phyloP scores from a whole-genome alignment of 2,329 filamentous ascomycete species.

The Trichoderma sp. region DNA sequence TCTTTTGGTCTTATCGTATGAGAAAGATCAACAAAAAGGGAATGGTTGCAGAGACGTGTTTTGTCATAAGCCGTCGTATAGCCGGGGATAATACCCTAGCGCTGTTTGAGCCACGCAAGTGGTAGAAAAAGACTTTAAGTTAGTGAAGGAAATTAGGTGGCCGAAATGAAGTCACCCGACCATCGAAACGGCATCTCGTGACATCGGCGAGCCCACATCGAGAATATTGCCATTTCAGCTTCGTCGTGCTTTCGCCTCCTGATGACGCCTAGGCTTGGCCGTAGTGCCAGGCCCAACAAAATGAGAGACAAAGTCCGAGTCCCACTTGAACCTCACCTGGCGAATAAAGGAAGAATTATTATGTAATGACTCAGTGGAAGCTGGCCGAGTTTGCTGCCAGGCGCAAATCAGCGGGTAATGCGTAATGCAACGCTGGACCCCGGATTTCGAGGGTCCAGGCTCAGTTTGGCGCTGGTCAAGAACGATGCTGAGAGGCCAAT shows the following conservation, averaged over 20 bases:
- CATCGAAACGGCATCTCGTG: constrained; percentile 21
- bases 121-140: background rate
- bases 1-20: background rate
- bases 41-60: constrained; percentile 22
- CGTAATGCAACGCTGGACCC: constrained; percentile 19
- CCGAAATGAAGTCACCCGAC: constrained; percentile 26
- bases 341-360: background rate
- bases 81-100: constrained; percentile 26
- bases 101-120: constrained; percentile 11
- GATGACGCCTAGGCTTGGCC: constrained; percentile 23
- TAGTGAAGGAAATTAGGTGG: constrained; percentile 21
- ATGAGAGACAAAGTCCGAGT: constrained; percentile 8
- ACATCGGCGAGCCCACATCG: constrained; percentile 23
- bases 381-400: background rate
- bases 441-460: constrained; percentile 4
- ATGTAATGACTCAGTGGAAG: constrained; percentile 9
- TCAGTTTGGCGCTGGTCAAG: constrained; percentile 4
- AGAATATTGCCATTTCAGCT: constrained; percentile 6
- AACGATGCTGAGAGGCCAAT: background rate
- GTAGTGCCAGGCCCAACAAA: constrained; percentile 25
- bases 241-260: constrained; percentile 24
- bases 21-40: background rate
- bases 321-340: constrained; percentile 1
- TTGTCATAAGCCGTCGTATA: constrained; percentile 27
- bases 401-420: constrained; percentile 21